Evolutionary conservation across 225 moss, liverwort and hornwort species (phyloP).

Genomic region (Neckera pumila): DNA sequence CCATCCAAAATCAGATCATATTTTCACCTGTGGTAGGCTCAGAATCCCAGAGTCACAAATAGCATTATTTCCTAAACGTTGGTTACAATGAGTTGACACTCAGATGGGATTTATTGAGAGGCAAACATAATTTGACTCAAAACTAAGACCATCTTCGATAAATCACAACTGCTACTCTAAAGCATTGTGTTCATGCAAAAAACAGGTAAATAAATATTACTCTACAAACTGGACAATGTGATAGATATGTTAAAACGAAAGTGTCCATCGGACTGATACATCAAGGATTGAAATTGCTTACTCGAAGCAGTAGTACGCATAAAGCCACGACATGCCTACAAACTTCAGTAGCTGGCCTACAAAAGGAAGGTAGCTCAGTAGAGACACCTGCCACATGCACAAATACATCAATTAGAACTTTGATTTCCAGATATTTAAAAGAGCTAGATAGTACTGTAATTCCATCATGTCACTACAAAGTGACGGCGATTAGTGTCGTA

Average conservation of each 20-base stretch:
- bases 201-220: neutral
- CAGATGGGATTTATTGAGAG: neutral
- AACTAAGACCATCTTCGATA: neutral
- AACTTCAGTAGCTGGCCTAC: constrained; percentile 76
- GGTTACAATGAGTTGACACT: neutral
- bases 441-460: neutral
- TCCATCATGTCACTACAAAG: neutral
- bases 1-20: neutral
- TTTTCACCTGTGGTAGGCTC: neutral
- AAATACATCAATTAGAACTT: neutral
- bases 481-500: neutral
- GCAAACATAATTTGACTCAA: neutral
- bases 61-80: neutral
- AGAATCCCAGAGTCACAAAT: neutral
- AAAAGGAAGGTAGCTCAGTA: constrained; percentile 75
- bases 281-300: constrained; percentile 23
- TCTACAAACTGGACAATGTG: neutral
- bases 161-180: neutral
- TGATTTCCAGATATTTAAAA: neutral
- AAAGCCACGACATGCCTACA: constrained; percentile 84
- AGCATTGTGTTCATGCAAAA: neutral
- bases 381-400: constrained; percentile 58
- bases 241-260: neutral
- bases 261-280: neutral
- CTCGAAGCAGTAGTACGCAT: constrained; percentile 99